Base-by-base conservation (phyloP, 257 asterid species). In the Nicotiana attenuata region DNA sequence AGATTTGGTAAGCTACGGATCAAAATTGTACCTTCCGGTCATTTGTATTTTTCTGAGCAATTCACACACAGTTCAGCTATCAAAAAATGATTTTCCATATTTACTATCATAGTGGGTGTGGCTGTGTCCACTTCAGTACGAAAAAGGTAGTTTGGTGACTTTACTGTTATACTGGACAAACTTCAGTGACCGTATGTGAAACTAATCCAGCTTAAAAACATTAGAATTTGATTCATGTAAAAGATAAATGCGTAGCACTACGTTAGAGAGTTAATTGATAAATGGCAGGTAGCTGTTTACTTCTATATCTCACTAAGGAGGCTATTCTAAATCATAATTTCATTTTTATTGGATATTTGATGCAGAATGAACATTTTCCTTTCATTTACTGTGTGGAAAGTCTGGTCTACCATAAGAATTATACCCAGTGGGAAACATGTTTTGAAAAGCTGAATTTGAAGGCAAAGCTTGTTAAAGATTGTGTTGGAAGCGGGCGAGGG, bases 281-380 rank as follows among this genome's bases (percentile, higher is more conserved):
- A 71, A 71, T 69, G 6, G 7, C 7, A 41, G n/a, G 14, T 41
- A 41, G 57, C 31, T 41, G 59, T 13, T 53, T 38, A 38, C 13
- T 41, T 69, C 24, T 41, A 10, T 41, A 41, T 69, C 20, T 69
- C 19, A 5, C 11, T 11, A 10, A 7, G 57, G 38, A 65, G 20
- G 60, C 2, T 45, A 73, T 73, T 47, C 61, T 73, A 73, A 73
- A 47, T 47, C 50, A 1, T 24, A 26, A 31, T 73, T 47, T 56
- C 35, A 24, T 73, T 71, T 71, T 71, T 73, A 14, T 73, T 47
- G 38, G 31, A 85, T 80, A 57, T 28, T 15, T 84, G 69, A 71
- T 92, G 97, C 97, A 96, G 99, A 87, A 89, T 24, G 92, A 75
- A 8, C 88, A 96, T 85, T 94, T 94, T 78, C 97, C 97, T 24